Percentiles rank a stretch among this genome's conserved stretches.
Conservation (phyloP, 2,329 filamentous ascomycete species). For the Fusarium nisikadoi region DNA sequence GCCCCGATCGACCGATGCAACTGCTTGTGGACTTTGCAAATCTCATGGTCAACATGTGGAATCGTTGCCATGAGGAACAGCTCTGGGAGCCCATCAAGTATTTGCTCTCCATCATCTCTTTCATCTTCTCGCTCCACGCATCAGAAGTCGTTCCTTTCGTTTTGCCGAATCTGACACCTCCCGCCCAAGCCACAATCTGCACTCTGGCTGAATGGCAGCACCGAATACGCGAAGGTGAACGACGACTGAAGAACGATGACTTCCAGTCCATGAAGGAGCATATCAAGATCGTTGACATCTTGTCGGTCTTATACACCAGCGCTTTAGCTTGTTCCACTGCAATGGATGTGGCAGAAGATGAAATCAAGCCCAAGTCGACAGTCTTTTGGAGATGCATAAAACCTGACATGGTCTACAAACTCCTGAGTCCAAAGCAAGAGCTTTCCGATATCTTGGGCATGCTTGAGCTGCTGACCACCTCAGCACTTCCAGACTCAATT, state of each 20-base stretch:
- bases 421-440: conserved; percentile 74
- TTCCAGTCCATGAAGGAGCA: conserved; percentile 57
- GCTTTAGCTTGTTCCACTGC: conserved; percentile 68
- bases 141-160: conserved; percentile 68
- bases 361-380: conserved; percentile 45
- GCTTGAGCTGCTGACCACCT: conserved; percentile 74
- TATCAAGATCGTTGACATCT: conserved; percentile 70
- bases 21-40: conserved; percentile 73
- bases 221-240: conserved; percentile 59
- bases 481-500: conserved; percentile 70
- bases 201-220: conserved; percentile 69
- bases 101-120: conserved; percentile 71
- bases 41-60: conserved; percentile 74
- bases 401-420: conserved; percentile 72
- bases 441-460: conserved; percentile 71
- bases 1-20: conserved; percentile 59
- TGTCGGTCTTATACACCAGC: conserved; percentile 73
- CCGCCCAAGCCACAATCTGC: conserved; percentile 69
- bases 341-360: conserved; percentile 45
- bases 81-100: conserved; percentile 72
- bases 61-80: conserved; percentile 71
- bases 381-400: conserved; percentile 76
- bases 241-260: conserved; percentile 54
- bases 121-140: conserved; percentile 71
- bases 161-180: conserved; percentile 64